Evolutionary conservation across 192 early-diverging fungal genomes (phyloP).

Genomic region (Umbelopsis sp.): DNA sequence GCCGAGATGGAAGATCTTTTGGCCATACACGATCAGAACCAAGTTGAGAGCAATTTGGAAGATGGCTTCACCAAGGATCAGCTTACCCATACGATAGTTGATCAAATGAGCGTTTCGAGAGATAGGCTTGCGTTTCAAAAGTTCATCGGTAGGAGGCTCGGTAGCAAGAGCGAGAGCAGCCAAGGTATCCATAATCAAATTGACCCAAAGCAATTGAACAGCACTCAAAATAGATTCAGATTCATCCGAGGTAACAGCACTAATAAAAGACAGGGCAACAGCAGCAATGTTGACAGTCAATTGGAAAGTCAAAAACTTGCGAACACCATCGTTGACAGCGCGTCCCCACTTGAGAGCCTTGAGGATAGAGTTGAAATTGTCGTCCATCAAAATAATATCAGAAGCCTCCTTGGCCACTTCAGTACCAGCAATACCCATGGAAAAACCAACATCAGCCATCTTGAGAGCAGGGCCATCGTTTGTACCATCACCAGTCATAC

Average conservation of each 20-base stretch:
- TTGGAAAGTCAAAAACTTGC: constrained; percentile 88
- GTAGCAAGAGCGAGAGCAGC: constrained; percentile 92
- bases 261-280: constrained; percentile 71
- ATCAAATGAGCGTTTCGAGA: constrained; percentile 78
- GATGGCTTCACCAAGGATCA: constrained; percentile 87
- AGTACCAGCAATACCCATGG: constrained; percentile 91
- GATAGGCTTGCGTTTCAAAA: constrained; percentile 80
- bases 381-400: constrained; percentile 86
- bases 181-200: constrained; percentile 94
- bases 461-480: constrained; percentile 89
- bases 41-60: constrained; percentile 88
- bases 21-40: constrained; percentile 58
- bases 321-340: constrained; percentile 81
- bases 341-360: constrained; percentile 82
- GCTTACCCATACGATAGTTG: constrained; percentile 87
- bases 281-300: constrained; percentile 83
- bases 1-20: constrained; percentile 61
- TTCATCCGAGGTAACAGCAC: constrained; percentile 63
- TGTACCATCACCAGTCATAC: constrained; percentile 86
- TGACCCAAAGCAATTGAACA: constrained; percentile 93
- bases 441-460: constrained; percentile 89
- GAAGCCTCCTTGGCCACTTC: constrained; percentile 86
- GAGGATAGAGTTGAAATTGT: constrained; percentile 85
- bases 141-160: constrained; percentile 84
- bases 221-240: constrained; percentile 81